phyloP scores from a whole-genome alignment of 2,329 filamentous ascomycete species.

The Sphaerostilbella broomeana region DNA sequence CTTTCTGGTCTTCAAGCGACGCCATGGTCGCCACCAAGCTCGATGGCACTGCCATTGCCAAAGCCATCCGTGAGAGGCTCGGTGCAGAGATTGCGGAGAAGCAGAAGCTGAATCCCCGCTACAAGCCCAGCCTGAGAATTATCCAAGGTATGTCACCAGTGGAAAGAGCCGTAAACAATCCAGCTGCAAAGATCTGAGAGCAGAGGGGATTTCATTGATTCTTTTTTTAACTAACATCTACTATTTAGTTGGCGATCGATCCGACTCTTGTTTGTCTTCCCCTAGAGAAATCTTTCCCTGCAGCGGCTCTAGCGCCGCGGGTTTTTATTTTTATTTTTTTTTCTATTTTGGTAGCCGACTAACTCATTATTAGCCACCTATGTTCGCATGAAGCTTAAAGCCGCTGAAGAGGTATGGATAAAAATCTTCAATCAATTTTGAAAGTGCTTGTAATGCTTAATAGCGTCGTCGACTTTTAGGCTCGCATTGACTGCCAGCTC shows the following conservation, averaged over 20 bases:
- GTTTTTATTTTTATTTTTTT: no score
- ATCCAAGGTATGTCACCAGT: constrained; percentile 65
- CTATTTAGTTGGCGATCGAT: constrained; percentile 73
- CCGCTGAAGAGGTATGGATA: constrained; percentile 77
- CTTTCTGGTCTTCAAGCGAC: constrained; percentile 44
- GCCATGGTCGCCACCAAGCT: constrained; percentile 85
- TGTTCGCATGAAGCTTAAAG: constrained; percentile 99
- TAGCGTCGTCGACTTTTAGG: constrained; percentile 41
- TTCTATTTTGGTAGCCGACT: constrained; percentile 4
- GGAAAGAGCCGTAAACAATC: not conserved
- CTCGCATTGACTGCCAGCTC: constrained; percentile 82
- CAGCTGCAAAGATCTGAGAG: not conserved
- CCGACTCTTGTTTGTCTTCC: constrained; percentile 66
- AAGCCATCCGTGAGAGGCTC: constrained; percentile 77
- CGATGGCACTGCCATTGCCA: constrained; percentile 92
- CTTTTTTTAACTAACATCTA: constrained; percentile 18
- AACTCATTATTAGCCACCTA: constrained; percentile 65
- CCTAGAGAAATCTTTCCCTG: not conserved
- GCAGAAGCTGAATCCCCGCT: constrained; percentile 78
- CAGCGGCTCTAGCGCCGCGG: no score
- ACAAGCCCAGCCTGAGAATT: constrained; percentile 85
- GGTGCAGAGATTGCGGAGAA: constrained; percentile 72
- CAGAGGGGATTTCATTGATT: not conserved
- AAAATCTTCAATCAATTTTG: no score
- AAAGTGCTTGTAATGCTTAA: no score